Base-by-base conservation (phyloP, 768 basidiomycete species). In the Lenzites betulinus region DNA sequence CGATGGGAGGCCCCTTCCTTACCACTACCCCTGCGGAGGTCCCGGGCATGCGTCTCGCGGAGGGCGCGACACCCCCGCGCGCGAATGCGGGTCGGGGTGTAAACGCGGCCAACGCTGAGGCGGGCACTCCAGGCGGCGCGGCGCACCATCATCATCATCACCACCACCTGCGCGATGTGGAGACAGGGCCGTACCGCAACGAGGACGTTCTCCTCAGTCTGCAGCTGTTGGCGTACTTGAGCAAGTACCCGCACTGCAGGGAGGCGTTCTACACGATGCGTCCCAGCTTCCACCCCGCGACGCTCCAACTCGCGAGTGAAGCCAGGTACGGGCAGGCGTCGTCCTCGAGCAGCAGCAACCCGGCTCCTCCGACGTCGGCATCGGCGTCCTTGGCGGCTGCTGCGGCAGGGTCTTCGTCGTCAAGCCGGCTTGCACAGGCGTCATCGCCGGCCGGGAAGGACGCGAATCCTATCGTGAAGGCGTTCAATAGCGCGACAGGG, bases 231-330 rank as follows among this genome's bases (percentile, higher is more conserved):
- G 97, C 97, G 3, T 98, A 99, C 71, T 81, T 98, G 18, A 93
- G 90, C 76, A 98, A 99, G 74, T 98, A 99, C 71, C 95, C 97
- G 0, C 96, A 98, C 72, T 96, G 98, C 3, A 81, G 97, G 11
- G 89, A 95, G 68, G 93, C 95, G 7, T 98, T 99, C 71, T 97
- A 98, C 72, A 92, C 93, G 71, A 88, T 86, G 1, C 81, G 92
- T 1, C 75, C 79, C n/a, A 83, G 86, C n/a, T 93, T 92, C 73
- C 90, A 92, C 67, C 90, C 90, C 0, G 90, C 89, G 9, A 84
- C 84, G 28, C 78, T 82, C 1, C 66, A 62, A 28, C 51, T 66
- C 20, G 48, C 61, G 12, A 59, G 49, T 25, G 53, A 53, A 23
- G 46, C 38, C 3, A 50, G 53, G 43, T 53, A 48, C 13, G 57